phyloP scores from a whole-genome alignment of 1,284 basidiomycete genomes.

The Tetrapyrgos nigripes region DNA sequence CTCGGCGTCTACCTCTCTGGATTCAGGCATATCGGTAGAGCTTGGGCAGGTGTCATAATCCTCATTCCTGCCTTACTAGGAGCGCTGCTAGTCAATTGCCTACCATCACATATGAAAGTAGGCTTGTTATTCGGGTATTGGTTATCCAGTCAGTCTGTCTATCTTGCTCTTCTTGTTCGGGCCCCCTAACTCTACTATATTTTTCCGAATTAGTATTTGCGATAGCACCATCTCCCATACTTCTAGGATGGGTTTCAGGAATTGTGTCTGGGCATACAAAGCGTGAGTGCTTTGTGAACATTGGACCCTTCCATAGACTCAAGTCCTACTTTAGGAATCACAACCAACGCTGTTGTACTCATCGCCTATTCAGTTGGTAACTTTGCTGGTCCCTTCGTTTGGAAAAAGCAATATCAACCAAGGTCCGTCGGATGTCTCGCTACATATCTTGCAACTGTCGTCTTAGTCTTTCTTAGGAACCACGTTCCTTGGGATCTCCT shows the following conservation, averaged over 20 bases:
- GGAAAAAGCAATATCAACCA: conserved; percentile 72
- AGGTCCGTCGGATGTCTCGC: conserved; percentile 45
- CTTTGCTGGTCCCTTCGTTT: conserved; percentile 77
- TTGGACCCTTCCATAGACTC: not conserved
- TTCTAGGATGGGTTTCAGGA: conserved; percentile 73
- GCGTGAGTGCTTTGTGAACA: not conserved
- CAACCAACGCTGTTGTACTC: conserved; percentile 78
- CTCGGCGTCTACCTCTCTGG: conserved; percentile 64
- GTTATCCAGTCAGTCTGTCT: conserved; percentile 72
- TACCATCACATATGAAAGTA: conserved; percentile 71
- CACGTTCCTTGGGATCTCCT: conserved; percentile 76
- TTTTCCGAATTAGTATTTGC: conserved; percentile 56
- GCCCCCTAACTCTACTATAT: not conserved
- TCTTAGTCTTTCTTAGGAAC: conserved; percentile 42
- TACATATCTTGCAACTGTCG: not conserved
- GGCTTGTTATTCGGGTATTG: conserved; percentile 79
- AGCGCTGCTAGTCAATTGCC: conserved; percentile 67
- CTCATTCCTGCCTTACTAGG: conserved; percentile 78
- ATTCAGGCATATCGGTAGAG: conserved; percentile 56
- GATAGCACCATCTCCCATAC: conserved; percentile 73
- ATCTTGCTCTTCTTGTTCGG: not conserved
- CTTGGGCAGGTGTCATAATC: conserved; percentile 65
- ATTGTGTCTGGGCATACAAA: conserved; percentile 33
- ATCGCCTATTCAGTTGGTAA: conserved; percentile 78
- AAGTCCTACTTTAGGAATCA: conserved; percentile 51